phyloP scores from a whole-genome alignment of 1,284 basidiomycete genomes.

The Ceratobasidium sp. region DNA sequence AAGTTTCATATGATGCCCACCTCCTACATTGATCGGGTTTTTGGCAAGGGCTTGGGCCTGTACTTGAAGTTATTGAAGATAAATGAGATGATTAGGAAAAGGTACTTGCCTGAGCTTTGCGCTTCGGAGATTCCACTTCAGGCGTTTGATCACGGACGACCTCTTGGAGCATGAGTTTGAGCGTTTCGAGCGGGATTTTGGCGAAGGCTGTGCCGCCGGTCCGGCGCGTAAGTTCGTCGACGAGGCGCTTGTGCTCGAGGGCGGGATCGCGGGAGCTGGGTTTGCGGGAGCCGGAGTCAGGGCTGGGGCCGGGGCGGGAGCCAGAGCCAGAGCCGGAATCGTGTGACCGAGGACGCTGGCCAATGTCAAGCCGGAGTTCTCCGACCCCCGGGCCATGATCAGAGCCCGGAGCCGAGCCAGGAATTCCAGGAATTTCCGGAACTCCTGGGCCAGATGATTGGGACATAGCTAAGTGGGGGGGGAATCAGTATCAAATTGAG shows the following conservation, averaged over 20 bases:
- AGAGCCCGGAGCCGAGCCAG: too few species aligned
- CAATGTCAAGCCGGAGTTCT: too few species aligned
- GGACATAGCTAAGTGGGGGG: too few species aligned
- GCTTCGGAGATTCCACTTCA: background rate
- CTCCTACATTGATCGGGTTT: background rate
- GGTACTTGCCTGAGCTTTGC: background rate
- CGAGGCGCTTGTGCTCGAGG: background rate
- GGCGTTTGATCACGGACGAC: background rate
- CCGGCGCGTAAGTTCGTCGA: background rate
- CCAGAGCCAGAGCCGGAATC: too few species aligned
- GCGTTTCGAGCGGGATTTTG: background rate
- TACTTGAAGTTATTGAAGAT: background rate
- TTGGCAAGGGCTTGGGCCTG: background rate
- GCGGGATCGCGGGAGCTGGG: too few species aligned
- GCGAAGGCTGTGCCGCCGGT: background rate
- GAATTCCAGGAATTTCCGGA: too few species aligned
- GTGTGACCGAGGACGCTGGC: too few species aligned
- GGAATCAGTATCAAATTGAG: too few species aligned
- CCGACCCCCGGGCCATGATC: too few species aligned
- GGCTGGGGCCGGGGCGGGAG: too few species aligned
- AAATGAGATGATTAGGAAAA: background rate
- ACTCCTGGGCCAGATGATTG: too few species aligned
- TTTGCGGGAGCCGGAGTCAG: too few species aligned
- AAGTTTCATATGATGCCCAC: background rate
- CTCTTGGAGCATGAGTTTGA: background rate